A percentile compares a stretch with the other conserved stretches of the same genome.
phyloP scores from a whole-genome alignment of 306 rosid species.

The Fragaria iinumae region DNA sequence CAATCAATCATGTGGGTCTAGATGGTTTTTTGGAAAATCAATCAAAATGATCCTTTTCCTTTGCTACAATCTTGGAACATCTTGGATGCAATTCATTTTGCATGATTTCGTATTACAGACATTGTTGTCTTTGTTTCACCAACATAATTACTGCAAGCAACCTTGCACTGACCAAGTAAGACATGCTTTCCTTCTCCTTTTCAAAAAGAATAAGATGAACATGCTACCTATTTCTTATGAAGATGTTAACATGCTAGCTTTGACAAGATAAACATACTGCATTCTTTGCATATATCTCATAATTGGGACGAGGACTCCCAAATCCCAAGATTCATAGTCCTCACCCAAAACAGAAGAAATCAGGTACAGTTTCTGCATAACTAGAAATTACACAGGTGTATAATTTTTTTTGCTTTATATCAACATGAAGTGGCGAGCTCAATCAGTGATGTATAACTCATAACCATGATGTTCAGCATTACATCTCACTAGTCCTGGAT shows the following conservation, averaged over 20 bases:
- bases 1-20: constrained; percentile 3
- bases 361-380: neutral
- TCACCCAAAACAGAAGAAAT: no score
- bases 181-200: neutral
- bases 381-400: neutral
- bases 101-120: neutral
- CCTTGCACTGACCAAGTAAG: neutral
- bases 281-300: neutral
- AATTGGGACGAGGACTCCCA: neutral
- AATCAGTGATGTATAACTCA: no score
- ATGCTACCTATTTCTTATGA: neutral
- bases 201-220: neutral
- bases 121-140: neutral
- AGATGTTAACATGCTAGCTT: neutral
- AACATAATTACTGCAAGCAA: constrained; percentile 13
- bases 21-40: neutral
- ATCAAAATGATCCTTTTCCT: neutral
- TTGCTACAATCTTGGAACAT: neutral
- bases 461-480: no score
- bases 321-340: neutral
- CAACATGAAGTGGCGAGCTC: no score
- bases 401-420: no score
- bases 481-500: neutral
- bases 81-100: neutral
- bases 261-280: neutral